Evolutionary conservation across 2,329 filamentous ascomycete species (phyloP).

Genomic region (Pseudocercospora fuligena): DNA sequence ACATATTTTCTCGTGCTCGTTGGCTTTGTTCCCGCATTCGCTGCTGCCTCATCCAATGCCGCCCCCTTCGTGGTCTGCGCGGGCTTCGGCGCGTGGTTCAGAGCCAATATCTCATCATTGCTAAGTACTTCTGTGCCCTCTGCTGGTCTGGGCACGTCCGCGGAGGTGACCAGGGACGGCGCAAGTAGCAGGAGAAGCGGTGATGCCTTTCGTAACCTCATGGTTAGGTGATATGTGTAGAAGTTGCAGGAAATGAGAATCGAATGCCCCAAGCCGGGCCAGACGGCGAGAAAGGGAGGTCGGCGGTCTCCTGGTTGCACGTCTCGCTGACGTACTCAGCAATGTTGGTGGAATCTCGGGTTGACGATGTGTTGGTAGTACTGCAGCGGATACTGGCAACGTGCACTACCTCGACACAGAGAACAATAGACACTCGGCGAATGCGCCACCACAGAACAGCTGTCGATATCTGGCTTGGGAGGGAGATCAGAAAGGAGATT

Average conservation of each 20-base stretch:
- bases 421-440: not conserved
- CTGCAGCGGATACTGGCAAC: not conserved
- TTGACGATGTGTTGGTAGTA: not conserved
- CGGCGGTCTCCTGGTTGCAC: constrained; percentile 5
- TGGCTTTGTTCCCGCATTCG: constrained; percentile 31
- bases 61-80: constrained; percentile 10
- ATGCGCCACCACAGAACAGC: not conserved
- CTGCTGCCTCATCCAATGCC: constrained; percentile 31
- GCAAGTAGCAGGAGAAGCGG: constrained; percentile 63
- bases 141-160: constrained; percentile 19
- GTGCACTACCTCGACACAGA: not conserved
- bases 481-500: not conserved
- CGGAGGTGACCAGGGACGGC: constrained; percentile 61
- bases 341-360: constrained; percentile 3
- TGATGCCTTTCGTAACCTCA: constrained; percentile 60
- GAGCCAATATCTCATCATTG: constrained; percentile 35
- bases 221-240: constrained; percentile 44
- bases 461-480: not conserved
- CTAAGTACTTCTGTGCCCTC: constrained; percentile 27
- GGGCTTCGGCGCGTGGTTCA: constrained; percentile 28
- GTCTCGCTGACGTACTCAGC: constrained; percentile 20
- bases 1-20: constrained; percentile 41
- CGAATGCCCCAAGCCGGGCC: not conserved
- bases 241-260: not conserved
- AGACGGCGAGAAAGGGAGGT: not conserved